phyloP scores from a whole-genome alignment of 257 asterid genomes.

The Avicennia marina region DNA sequence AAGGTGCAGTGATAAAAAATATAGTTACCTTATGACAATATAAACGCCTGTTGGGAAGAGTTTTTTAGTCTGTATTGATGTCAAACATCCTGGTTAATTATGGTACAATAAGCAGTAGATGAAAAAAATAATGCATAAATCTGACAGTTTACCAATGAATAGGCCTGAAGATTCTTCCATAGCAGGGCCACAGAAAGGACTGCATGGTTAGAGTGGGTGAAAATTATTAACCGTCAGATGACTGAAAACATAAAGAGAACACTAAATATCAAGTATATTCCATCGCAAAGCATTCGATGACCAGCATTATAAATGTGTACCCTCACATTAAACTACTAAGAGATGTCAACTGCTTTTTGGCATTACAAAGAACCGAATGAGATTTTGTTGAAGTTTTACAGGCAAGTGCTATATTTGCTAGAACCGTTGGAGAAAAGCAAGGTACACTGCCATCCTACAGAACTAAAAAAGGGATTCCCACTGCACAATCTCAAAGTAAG shows the following conservation, averaged over 20 bases:
- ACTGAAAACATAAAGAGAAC: conserved; percentile 1
- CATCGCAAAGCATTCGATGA: too few relatives aligned
- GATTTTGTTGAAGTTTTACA: too few relatives aligned
- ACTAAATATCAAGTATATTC: too few relatives aligned
- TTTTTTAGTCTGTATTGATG: conserved; percentile 40
- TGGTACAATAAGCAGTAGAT: neutral
- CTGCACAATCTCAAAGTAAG: too few relatives aligned
- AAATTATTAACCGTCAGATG: neutral
- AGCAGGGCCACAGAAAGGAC: conserved; percentile 64
- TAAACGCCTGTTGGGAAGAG: conserved; percentile 63
- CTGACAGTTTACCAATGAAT: conserved; percentile 51
- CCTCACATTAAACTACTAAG: too few relatives aligned
- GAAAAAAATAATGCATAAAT: neutral
- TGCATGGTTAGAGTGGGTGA: conserved; percentile 31
- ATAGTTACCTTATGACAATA: conserved; percentile 59
- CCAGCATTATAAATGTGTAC: too few relatives aligned
- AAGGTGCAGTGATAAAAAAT: neutral
- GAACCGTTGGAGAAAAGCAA: too few relatives aligned
- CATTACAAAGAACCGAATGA: too few relatives aligned
- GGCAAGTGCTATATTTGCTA: too few relatives aligned
- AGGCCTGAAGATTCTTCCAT: conserved; percentile 65
- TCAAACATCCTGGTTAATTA: neutral
- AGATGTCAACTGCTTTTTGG: too few relatives aligned
- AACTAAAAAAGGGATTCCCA: too few relatives aligned
- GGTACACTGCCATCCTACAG: too few relatives aligned